phyloP scores from a whole-genome alignment of 1,284 basidiomycete species.

The Wolfiporia cocos region DNA sequence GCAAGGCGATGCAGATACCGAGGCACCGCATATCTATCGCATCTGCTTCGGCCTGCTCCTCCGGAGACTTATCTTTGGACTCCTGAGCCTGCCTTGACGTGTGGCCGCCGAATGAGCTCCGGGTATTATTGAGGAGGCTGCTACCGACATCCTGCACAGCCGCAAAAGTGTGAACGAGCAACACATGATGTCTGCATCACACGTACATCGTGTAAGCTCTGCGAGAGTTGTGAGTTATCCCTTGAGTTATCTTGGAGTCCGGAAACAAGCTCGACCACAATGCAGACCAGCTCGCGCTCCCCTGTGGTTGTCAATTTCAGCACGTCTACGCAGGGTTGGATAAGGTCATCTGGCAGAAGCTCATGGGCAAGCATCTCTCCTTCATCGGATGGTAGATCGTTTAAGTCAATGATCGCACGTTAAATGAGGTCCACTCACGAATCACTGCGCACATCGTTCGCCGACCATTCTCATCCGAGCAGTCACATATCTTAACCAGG shows the following conservation, averaged over 20 bases:
- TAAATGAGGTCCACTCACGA: conserved; percentile 43
- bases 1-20: conserved; percentile 75
- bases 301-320: conserved; percentile 75
- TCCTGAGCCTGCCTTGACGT: conserved; percentile 1
- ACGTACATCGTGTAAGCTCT: no score
- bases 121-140: conserved; percentile 5
- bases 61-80: conserved; percentile 37
- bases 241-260: conserved; percentile 57
- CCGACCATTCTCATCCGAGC: conserved; percentile 88
- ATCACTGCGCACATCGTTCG: conserved; percentile 85
- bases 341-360: conserved; percentile 68
- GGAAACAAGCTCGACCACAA: conserved; percentile 90
- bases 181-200: no score
- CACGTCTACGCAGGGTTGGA: conserved; percentile 81
- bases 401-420: background rate
- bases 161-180: background rate
- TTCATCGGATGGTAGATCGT: conserved; percentile 20
- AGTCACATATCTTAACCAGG: conserved; percentile 48
- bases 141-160: background rate
- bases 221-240: no score
- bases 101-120: conserved; percentile 2
- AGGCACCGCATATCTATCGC: conserved; percentile 76
- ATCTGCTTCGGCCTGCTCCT: conserved; percentile 54
- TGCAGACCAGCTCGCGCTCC: conserved; percentile 84
- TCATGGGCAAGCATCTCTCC: conserved; percentile 86